Evolutionary conservation across 192 early-diverging fungal genomes (phyloP).

Genomic region (Backusella macrospora): DNA sequence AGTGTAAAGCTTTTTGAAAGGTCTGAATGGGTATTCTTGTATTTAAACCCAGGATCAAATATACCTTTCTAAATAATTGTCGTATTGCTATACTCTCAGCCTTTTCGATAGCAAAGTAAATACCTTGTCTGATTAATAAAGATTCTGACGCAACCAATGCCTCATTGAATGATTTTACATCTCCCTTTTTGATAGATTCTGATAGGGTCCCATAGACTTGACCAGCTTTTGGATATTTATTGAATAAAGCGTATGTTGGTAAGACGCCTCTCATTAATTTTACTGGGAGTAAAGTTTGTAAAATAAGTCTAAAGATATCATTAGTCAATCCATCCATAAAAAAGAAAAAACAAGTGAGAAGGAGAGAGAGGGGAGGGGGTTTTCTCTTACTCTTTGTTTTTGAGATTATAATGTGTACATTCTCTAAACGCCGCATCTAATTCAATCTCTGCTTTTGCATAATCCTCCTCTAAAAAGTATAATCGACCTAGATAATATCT

Average conservation of each 20-base stretch:
- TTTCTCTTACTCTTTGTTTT: constrained; percentile 49
- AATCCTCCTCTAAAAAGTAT: constrained; percentile 85
- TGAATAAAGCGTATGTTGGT: constrained; percentile 63
- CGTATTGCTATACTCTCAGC: constrained; percentile 72
- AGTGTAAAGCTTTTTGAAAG: constrained; percentile 69
- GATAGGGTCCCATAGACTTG: constrained; percentile 67
- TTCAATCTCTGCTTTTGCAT: constrained; percentile 60
- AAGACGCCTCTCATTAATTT: constrained; percentile 73
- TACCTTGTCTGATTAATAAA: constrained; percentile 65
- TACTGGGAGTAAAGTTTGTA: constrained; percentile 81
- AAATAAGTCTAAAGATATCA: constrained; percentile 63
- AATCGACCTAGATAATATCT: constrained; percentile 87
- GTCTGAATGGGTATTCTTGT: constrained; percentile 60
- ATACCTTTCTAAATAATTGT: constrained; percentile 78
- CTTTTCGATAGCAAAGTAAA: constrained; percentile 83
- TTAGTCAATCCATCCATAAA: neutral
- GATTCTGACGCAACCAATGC: constrained; percentile 58
- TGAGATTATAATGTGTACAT: constrained; percentile 41
- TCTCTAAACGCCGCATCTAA: constrained; percentile 51
- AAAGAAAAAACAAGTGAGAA: no score
- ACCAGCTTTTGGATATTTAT: constrained; percentile 60
- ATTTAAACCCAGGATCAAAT: constrained; percentile 48
- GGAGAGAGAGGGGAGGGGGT: neutral
- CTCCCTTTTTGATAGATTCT: constrained; percentile 69
- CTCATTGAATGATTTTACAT: constrained; percentile 76